Conservation (phyloP, 225 moss, liverwort and hornwort genomes). For the Ulota crispa region DNA sequence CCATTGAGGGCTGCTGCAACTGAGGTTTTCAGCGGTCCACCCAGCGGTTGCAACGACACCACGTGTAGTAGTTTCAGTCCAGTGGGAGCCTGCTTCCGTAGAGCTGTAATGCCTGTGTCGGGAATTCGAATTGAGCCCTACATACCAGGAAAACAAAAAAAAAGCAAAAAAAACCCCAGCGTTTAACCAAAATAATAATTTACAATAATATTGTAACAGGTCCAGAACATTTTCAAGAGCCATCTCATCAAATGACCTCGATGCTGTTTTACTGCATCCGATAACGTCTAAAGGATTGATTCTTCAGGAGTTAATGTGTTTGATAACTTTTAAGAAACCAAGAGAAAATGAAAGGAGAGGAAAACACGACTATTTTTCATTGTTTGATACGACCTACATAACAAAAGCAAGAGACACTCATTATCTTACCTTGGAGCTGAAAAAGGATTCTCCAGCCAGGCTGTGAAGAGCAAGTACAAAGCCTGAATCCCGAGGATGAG, state of each 20-base stretch:
- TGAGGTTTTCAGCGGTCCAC: constrained; percentile 60
- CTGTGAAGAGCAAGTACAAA: constrained; percentile 65
- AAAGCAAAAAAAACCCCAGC: background rate
- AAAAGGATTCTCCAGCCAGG: constrained; percentile 65
- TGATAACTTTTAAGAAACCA: background rate
- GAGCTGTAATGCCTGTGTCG: constrained; percentile 46
- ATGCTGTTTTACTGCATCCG: background rate
- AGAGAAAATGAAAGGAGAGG: background rate
- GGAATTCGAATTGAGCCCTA: constrained; percentile 70
- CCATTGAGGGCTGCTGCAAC: constrained; percentile 60
- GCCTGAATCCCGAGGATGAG: constrained; percentile 58
- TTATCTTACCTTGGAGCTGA: constrained; percentile 47
- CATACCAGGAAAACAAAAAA: background rate
- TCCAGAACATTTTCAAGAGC: background rate
- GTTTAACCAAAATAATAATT: background rate
- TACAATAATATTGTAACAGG: background rate
- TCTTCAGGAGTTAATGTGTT: background rate
- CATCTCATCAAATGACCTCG: background rate
- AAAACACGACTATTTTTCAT: background rate
- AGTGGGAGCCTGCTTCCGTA: constrained; percentile 49
- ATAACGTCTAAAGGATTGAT: background rate
- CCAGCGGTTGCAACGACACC: constrained; percentile 65
- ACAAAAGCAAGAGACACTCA: background rate
- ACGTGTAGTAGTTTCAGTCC: constrained; percentile 50
- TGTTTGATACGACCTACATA: background rate